phyloP scores from a whole-genome alignment of 192 early-diverging fungal species.

The Kappamyces sp. region DNA sequence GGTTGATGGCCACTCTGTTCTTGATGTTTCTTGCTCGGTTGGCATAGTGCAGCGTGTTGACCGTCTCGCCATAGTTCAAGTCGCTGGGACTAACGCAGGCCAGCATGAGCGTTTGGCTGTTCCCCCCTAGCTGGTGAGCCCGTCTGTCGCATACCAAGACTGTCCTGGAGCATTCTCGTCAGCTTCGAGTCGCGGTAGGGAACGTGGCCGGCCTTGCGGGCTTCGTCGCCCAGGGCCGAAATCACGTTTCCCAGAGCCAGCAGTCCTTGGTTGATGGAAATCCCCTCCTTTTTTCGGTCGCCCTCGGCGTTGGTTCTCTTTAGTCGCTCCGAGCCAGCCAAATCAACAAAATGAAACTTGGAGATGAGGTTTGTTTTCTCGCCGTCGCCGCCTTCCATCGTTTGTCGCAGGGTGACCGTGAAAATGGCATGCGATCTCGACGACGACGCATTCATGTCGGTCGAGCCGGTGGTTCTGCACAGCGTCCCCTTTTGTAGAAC shows the following conservation, averaged over 20 bases:
- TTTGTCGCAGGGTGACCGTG: conserved; percentile 77
- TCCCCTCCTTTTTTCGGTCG: conserved; percentile 91
- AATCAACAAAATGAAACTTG: conserved; percentile 98
- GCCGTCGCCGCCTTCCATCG: conserved; percentile 27
- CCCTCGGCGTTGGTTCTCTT: conserved; percentile 91
- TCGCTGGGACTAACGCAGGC: conserved; percentile 89
- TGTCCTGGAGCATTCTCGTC: conserved; percentile 93
- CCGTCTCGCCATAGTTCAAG: conserved; percentile 76
- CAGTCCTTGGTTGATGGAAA: conserved; percentile 93
- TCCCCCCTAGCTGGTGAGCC: conserved; percentile 58
- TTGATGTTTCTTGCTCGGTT: conserved; percentile 93
- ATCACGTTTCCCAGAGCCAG: conserved; percentile 97
- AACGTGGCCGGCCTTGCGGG: conserved; percentile 56
- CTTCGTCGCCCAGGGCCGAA: conserved; percentile 83
- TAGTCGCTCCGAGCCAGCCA: conserved; percentile 91
- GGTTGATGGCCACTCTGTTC: conserved; percentile 79
- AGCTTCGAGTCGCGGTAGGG: conserved; percentile 98
- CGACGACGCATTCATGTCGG: conserved; percentile 94
- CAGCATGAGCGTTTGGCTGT: conserved; percentile 86
- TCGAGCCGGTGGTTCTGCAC: conserved; percentile 86
- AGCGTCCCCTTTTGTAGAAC: conserved; percentile 70
- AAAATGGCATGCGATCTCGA: conserved; percentile 99
- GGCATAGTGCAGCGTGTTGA: conserved; percentile 95
- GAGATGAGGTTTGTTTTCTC: conserved; percentile 61
- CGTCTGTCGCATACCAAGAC: conserved; percentile 31